These are phyloP conservation scores for Beta lomatogona DNA, from an alignment of 179 eudicot species.

Conservation along the genomic window DNA sequence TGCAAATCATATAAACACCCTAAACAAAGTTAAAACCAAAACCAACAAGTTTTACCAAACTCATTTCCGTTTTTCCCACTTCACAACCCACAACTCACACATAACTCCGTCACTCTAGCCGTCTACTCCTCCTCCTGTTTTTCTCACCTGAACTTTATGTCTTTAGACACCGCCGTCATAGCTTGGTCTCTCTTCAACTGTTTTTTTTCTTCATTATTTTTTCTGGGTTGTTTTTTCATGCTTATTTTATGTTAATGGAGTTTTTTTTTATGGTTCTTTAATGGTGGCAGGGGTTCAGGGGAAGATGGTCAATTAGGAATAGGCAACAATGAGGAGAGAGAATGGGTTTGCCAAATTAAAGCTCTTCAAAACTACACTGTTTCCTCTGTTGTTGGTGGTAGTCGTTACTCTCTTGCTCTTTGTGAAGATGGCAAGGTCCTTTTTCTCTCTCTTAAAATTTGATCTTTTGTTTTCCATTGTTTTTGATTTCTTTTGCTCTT, in stretches of 20 bases:
- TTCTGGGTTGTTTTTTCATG: not conserved
- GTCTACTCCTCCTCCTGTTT: not conserved
- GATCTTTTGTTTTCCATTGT: too few species aligned
- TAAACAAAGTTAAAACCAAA: too few species aligned
- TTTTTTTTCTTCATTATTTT: not conserved
- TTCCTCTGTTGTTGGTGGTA: conserved; percentile 84
- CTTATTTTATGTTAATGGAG: not conserved
- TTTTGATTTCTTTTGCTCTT: not conserved
- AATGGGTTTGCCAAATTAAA: conserved; percentile 63
- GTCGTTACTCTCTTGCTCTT: conserved; percentile 96
- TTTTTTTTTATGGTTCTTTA: not conserved
- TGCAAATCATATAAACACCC: too few species aligned
- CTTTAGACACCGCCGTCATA: conserved; percentile 60
- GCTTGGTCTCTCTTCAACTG: conserved; percentile 50
- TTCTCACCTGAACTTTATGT: conserved; percentile 34
- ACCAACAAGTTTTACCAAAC: not conserved
- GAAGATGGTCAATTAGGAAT: conserved; percentile 97
- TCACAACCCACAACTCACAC: not conserved
- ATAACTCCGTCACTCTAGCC: conserved; percentile 22
- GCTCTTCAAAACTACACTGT: conserved; percentile 49
- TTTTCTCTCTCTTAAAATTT: not conserved
- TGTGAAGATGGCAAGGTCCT: conserved; percentile 84
- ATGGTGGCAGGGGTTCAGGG: conserved; percentile 81
- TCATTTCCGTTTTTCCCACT: not conserved
- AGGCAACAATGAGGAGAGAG: conserved; percentile 81